A percentile compares a stretch with the other conserved stretches of the same genome.
phyloP scores from a whole-genome alignment of 257 asterid species.

The Cinchona pubescens region DNA sequence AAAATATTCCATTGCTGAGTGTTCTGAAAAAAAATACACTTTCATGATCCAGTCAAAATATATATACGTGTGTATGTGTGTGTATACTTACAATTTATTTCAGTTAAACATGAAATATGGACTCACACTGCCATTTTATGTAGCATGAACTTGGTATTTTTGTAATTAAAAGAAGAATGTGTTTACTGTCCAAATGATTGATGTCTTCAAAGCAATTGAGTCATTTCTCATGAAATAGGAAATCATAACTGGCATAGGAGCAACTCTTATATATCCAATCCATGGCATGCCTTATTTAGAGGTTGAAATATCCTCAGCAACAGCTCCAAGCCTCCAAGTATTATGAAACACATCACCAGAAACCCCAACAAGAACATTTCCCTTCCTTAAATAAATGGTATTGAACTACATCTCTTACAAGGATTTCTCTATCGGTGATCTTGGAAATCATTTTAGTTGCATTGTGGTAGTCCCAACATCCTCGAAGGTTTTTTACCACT shows the following conservation, averaged over 20 bases:
- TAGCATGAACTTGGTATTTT: neutral
- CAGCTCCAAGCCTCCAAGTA: neutral
- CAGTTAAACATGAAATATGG: neutral
- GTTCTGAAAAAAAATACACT: neutral
- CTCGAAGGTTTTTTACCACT: constrained; percentile 48
- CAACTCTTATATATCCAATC: neutral
- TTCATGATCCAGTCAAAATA: neutral
- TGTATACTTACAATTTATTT: too few relatives aligned
- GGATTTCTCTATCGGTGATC: constrained; percentile 45
- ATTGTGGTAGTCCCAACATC: constrained; percentile 42
- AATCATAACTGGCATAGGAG: constrained; percentile 1
- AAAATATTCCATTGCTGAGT: neutral
- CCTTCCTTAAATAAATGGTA: constrained; percentile 48
- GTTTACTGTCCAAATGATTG: neutral
- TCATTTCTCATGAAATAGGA: neutral
- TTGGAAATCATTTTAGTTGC: constrained; percentile 47
- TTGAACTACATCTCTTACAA: constrained; percentile 42
- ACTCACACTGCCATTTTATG: neutral
- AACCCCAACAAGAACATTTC: constrained; percentile 48
- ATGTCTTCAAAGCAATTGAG: too few relatives aligned
- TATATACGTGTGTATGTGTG: too few relatives aligned
- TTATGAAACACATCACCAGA: constrained; percentile 30
- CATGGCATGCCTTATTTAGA: neutral
- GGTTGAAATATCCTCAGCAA: neutral
- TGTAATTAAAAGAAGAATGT: neutral